Conservation (phyloP, 768 basidiomycete species). For the Leccinum aurantiacum region DNA sequence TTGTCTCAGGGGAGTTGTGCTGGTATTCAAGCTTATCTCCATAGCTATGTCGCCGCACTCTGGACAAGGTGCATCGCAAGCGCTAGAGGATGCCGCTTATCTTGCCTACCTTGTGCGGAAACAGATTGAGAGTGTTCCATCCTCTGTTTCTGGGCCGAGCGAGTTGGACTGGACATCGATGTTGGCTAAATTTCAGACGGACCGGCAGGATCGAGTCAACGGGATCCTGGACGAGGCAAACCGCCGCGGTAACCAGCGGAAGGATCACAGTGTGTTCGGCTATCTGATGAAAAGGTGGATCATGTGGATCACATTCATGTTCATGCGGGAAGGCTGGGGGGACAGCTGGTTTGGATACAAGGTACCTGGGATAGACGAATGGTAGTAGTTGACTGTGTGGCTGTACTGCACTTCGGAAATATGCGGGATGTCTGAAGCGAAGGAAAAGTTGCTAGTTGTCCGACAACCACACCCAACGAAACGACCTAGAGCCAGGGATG, state of each 20-base stretch:
- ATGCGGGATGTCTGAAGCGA: constrained; percentile 18
- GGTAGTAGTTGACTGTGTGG: constrained; percentile 17
- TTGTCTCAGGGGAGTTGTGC: not conserved
- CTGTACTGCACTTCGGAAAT: constrained; percentile 43
- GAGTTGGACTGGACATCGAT: constrained; percentile 15
- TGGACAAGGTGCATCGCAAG: constrained; percentile 34
- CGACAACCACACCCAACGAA: not conserved
- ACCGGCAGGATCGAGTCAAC: constrained; percentile 26
- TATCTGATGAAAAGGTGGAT: constrained; percentile 27
- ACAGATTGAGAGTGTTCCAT: constrained; percentile 6
- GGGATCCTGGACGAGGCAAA: constrained; percentile 30
- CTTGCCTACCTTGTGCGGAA: constrained; percentile 29
- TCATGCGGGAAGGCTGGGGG: constrained; percentile 29
- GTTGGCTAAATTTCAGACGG: constrained; percentile 25
- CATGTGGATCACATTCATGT: constrained; percentile 23
- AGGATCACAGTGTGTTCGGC: constrained; percentile 16
- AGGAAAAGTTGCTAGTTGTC: constrained; percentile 1
- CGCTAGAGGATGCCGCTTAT: constrained; percentile 31
- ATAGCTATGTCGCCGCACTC: constrained; percentile 34
- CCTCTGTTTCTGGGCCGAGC: not conserved
- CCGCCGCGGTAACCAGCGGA: constrained; percentile 27
- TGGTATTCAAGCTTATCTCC: not conserved
- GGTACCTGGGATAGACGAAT: constrained; percentile 29
- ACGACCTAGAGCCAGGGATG: constrained; percentile 38
- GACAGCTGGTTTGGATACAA: constrained; percentile 32